phyloP scores from a whole-genome alignment of 1,284 basidiomycete genomes.

The Inonotus hispidus region DNA sequence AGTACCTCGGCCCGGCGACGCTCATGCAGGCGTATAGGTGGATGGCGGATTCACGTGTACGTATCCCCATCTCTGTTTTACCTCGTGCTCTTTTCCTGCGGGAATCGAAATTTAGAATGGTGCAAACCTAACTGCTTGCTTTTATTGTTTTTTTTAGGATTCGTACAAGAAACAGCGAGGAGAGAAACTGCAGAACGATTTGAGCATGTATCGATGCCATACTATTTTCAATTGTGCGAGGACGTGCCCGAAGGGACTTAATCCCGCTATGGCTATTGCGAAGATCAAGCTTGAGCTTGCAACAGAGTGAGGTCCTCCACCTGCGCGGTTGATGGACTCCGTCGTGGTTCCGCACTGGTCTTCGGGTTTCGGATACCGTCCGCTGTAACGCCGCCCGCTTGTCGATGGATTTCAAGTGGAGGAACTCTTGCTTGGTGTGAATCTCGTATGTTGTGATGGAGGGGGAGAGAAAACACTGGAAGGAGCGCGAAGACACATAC shows the following conservation, averaged over 20 bases:
- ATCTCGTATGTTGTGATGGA: not conserved
- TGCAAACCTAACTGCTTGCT: slow-evolving; percentile 1
- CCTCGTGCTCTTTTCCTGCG: not conserved
- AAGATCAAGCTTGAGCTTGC: slow-evolving; percentile 89
- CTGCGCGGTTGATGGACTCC: not conserved
- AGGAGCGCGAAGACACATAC: not conserved
- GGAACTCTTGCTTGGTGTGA: not conserved
- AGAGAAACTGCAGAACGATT: slow-evolving; percentile 91
- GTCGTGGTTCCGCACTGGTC: not conserved
- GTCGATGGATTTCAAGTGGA: not conserved
- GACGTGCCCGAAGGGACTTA: slow-evolving; percentile 95
- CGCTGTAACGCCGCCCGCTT: not conserved
- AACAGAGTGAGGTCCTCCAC: slow-evolving; percentile 45
- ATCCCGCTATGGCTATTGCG: slow-evolving; percentile 83
- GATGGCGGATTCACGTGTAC: slow-evolving; percentile 93
- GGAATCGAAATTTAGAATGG: not conserved
- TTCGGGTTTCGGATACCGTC: no score
- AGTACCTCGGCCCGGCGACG: slow-evolving; percentile 95
- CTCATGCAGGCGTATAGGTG: slow-evolving; percentile 95
- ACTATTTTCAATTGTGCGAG: slow-evolving; percentile 96
- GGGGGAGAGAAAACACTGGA: not conserved
- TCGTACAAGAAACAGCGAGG: slow-evolving; percentile 76
- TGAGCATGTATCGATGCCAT: slow-evolving; percentile 91
- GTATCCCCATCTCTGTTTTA: slow-evolving; percentile 25
- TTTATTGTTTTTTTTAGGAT: slow-evolving; percentile 47